These are phyloP conservation scores for Talaromyces atroroseus DNA, from an alignment of 2,329 filamentous ascomycete species.

Conservation along the genomic window DNA sequence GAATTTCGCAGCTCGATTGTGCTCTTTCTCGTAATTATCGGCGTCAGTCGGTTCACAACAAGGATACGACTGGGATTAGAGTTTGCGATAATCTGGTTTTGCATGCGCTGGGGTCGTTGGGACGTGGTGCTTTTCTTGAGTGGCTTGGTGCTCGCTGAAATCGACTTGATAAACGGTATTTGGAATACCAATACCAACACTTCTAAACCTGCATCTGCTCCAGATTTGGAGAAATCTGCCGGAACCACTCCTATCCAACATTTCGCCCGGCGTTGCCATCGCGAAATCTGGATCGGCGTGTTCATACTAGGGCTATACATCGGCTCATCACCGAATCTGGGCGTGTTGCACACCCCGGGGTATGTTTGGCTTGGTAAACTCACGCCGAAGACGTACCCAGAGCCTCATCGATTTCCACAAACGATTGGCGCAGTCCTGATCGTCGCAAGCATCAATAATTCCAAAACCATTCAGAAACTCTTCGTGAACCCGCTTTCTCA, in stretches of 20 bases:
- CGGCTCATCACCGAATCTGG: slow-evolving; percentile 38
- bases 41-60: slow-evolving; percentile 32
- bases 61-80: slow-evolving; percentile 31
- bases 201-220: slow-evolving; percentile 8
- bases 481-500: slow-evolving; percentile 38
- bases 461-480: slow-evolving; percentile 35
- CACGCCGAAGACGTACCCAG: slow-evolving; percentile 37
- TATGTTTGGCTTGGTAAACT: slow-evolving; percentile 35
- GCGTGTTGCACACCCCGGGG: slow-evolving; percentile 37
- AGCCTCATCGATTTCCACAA: slow-evolving; percentile 42
- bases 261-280: slow-evolving; percentile 22
- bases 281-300: slow-evolving; percentile 31
- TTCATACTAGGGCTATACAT: slow-evolving; percentile 39
- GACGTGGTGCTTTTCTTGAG: slow-evolving; percentile 39
- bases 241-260: slow-evolving; percentile 14
- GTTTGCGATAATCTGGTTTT: slow-evolving; percentile 32
- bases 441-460: slow-evolving; percentile 39
- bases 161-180: slow-evolving; percentile 36
- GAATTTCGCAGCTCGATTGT: slow-evolving; percentile 43
- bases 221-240: slow-evolving; percentile 26
- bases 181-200: slow-evolving; percentile 18
- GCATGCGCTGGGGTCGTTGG: slow-evolving; percentile 40
- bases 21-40: slow-evolving; percentile 38
- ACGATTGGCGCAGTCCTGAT: slow-evolving; percentile 39
- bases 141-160: slow-evolving; percentile 40